Base-by-base conservation (phyloP, 805 yeast genomes). In the Wickerhamomyces rabaulensis region DNA sequence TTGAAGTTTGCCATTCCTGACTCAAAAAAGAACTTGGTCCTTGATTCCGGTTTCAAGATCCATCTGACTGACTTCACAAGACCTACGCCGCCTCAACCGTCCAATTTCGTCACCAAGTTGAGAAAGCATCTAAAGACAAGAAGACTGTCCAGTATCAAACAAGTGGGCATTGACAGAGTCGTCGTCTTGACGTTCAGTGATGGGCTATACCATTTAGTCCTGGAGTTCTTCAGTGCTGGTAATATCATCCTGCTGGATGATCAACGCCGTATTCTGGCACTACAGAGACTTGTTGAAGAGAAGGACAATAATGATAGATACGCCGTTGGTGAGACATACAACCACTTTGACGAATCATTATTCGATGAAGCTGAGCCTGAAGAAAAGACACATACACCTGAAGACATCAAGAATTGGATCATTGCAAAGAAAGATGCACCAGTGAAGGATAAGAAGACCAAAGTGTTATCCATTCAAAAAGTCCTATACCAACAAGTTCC, bases 181-280 rank as follows among this genome's bases (percentile, higher is more conserved):
- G 70, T 88, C 39, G 95, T 90, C 0, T 64, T 92, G 40, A 81
- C 87, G 50, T 92, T 92, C 66, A 81, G 91, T 40, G 96, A 88
- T 57, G 96, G 96, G 2, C 57, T 78, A 44, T 81, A 68, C 58
- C 84, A 86, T 55, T 68, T 92, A 52, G 96, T 88, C 0, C 65
- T 92, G 44, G 99, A 92, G 64, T 92, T 92, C 58, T 92, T 91
- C 69, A 87, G 97, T 61, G 97, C 97, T 3, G 99, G 99, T 23
- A 92, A 92, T 61, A 78, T 92, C 45, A 69, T 92, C 17, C 70
- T 92, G 19, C 70, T 92, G 51, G 95, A 92, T 63, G 74, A 79
- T 25, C 75, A 82, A 19, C 64, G 72, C 49, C 81, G 77, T 55
- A 89, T 91, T 43, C 55, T 90, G 57, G 72, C 92, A 0, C 67